Percentiles rank a stretch among this genome's conserved stretches.
These are phyloP conservation scores for Fusarium sp. DNA, from an alignment of 2,329 filamentous ascomycete genomes.

Conservation along the genomic window DNA sequence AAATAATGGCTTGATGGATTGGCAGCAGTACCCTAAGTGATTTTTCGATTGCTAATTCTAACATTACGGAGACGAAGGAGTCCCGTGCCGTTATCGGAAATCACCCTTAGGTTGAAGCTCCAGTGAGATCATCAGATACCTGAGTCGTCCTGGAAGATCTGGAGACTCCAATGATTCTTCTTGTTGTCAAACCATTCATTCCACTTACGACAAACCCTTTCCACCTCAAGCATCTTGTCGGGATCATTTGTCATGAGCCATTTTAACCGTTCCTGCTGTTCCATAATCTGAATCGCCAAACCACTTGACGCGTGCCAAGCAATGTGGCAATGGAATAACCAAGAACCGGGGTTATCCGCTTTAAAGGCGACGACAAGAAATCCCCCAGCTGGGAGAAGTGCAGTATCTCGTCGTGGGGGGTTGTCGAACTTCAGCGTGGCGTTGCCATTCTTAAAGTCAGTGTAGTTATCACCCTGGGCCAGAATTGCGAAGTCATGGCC, in stretches of 20 bases:
- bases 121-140: conserved; percentile 4
- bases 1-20: too few relatives aligned
- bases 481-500: conserved; percentile 33
- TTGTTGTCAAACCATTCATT: conserved; percentile 24
- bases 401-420: conserved; percentile 26
- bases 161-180: conserved; percentile 13
- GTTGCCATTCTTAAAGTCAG: not conserved
- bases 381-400: conserved; percentile 20
- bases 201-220: conserved; percentile 29
- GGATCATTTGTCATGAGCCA: conserved; percentile 12
- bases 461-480: conserved; percentile 12
- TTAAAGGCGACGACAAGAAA: conserved; percentile 26
- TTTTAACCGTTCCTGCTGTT: conserved; percentile 21
- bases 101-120: too few relatives aligned
- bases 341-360: conserved; percentile 25
- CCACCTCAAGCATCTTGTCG: conserved; percentile 21
- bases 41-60: too few relatives aligned
- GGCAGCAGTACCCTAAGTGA: too few relatives aligned
- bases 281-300: conserved; percentile 26
- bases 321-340: conserved; percentile 30
- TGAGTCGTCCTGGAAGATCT: conserved; percentile 22
- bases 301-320: conserved; percentile 30
- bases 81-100: too few relatives aligned
- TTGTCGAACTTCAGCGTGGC: conserved; percentile 22
- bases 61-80: too few relatives aligned